These are phyloP conservation scores for Juglanconis oblonga DNA, from an alignment of 2,329 filamentous ascomycete genomes.

Conservation along the genomic window DNA sequence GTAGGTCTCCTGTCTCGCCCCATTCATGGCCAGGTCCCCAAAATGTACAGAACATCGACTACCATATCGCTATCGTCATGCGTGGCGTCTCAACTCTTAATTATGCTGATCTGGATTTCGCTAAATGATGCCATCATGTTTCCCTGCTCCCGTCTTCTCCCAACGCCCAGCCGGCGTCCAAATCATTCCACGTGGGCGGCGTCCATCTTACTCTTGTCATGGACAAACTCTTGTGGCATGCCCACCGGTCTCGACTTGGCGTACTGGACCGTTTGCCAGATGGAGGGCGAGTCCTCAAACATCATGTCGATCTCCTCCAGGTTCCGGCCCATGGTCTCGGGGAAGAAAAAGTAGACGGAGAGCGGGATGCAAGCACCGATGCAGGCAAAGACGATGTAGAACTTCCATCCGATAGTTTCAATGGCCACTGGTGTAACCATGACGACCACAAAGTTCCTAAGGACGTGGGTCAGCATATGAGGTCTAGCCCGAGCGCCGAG, in stretches of 20 bases:
- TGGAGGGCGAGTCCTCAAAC: conserved; percentile 38
- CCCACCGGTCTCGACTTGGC: conserved; percentile 30
- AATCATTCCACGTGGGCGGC: conserved; percentile 7
- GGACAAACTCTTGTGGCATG: conserved; percentile 17
- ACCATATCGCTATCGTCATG: neutral
- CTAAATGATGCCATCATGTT: neutral
- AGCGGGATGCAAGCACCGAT: conserved; percentile 43
- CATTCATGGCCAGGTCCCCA: neutral
- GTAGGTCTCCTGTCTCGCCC: neutral
- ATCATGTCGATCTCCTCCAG: conserved; percentile 44
- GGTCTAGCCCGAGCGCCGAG: neutral
- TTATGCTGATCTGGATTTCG: neutral
- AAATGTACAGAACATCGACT: conserved; percentile 4
- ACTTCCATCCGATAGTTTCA: conserved; percentile 47
- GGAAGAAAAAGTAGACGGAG: conserved; percentile 42
- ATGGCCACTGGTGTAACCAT: conserved; percentile 46
- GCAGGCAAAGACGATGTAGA: conserved; percentile 49
- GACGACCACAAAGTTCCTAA: conserved; percentile 41
- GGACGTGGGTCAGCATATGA: neutral
- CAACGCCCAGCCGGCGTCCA: neutral
- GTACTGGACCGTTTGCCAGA: conserved; percentile 34
- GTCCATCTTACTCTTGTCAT: conserved; percentile 11
- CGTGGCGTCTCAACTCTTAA: neutral
- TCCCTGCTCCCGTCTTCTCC: neutral
- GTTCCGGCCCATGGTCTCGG: conserved; percentile 49